phyloP scores from a whole-genome alignment of 495 filamentous ascomycete genomes.

The Bacidia gigantensis region DNA sequence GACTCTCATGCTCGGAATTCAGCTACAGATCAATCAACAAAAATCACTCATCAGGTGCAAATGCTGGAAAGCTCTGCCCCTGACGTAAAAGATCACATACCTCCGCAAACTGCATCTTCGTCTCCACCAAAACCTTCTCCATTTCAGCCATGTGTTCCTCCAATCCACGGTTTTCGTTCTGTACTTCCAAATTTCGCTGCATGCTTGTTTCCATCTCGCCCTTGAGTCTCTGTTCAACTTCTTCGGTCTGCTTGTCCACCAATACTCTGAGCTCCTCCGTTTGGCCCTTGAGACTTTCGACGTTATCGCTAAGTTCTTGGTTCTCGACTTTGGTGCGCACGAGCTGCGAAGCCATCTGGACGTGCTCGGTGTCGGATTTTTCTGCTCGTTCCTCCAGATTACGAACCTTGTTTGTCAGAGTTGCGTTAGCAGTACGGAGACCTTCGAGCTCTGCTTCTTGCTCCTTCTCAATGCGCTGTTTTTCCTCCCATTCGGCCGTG shows the following conservation, averaged over 20 bases:
- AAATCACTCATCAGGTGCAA: background rate
- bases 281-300: constrained; percentile 71
- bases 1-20: constrained; percentile 57
- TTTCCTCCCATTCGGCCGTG: constrained; percentile 82
- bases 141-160: constrained; percentile 89
- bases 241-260: constrained; percentile 76
- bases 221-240: constrained; percentile 71
- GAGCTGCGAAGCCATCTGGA: constrained; percentile 76
- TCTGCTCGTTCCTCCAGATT: constrained; percentile 77
- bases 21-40: constrained; percentile 32
- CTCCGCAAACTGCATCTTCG: constrained; percentile 92
- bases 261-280: constrained; percentile 69
- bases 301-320: constrained; percentile 72
- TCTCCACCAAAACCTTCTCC: constrained; percentile 83
- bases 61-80: background rate
- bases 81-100: constrained; percentile 35
- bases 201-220: constrained; percentile 86
- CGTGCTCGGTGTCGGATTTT: constrained; percentile 84
- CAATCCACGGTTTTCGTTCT: constrained; percentile 78
- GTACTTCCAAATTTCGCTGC: constrained; percentile 83
- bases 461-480: constrained; percentile 60
- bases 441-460: constrained; percentile 70
- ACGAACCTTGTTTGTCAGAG: constrained; percentile 57
- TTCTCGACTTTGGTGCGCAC: constrained; percentile 89
- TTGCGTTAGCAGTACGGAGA: constrained; percentile 48